Evolutionary conservation across 2,329 filamentous ascomycete species (phyloP).

Genomic region (Neoscytalidium dimidiatum): DNA sequence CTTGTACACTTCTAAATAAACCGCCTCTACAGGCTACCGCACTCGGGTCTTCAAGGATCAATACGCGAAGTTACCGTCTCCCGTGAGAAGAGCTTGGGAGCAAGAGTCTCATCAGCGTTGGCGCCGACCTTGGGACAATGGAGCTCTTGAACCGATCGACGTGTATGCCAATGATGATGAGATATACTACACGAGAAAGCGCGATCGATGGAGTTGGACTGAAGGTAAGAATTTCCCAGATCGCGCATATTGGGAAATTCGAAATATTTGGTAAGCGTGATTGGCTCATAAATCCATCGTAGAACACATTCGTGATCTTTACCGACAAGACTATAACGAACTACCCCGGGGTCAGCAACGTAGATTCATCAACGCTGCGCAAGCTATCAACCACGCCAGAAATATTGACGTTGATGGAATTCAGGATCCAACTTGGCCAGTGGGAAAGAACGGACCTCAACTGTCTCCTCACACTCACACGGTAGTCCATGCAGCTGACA

Average conservation of each 20-base stretch:
- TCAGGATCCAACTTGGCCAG: not conserved
- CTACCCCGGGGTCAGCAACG: too few relatives aligned
- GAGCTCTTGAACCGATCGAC: not conserved
- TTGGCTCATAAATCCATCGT: too few relatives aligned
- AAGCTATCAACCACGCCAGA: not conserved
- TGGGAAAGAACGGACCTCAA: not conserved
- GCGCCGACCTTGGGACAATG: not conserved
- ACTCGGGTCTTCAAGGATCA: not conserved
- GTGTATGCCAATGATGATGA: constrained; percentile 15
- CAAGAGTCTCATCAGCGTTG: not conserved
- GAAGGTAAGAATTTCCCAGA: not conserved
- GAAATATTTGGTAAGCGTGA: too few relatives aligned
- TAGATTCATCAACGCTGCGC: not conserved
- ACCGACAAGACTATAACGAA: too few relatives aligned
- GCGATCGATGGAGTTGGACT: not conserved
- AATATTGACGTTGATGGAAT: not conserved
- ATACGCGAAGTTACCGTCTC: not conserved
- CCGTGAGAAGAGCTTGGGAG: not conserved
- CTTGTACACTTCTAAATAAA: too few relatives aligned
- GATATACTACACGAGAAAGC: constrained; percentile 5
- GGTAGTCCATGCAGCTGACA: too few relatives aligned
- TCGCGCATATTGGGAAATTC: not conserved
- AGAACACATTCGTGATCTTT: too few relatives aligned
- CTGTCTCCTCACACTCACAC: not conserved
- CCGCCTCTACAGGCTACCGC: not conserved